Conservation (phyloP, 768 basidiomycete species). For the Phlebiopsis flavidoalba region DNA sequence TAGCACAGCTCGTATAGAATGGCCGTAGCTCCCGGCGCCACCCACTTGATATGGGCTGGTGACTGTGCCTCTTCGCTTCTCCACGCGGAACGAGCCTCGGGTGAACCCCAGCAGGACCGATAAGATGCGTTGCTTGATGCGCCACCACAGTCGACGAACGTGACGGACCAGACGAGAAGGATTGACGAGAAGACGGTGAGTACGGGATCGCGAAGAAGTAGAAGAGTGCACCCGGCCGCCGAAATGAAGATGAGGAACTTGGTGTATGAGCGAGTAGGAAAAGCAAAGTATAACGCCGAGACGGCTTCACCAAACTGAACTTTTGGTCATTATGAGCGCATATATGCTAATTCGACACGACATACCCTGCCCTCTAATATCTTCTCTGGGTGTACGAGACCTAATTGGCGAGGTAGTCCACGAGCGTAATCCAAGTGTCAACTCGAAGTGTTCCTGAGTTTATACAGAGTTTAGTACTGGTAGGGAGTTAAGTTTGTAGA, state of each 20-base stretch:
- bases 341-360: neutral
- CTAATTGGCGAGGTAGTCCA: slow-evolving; percentile 68
- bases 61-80: slow-evolving; percentile 63
- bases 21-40: slow-evolving; percentile 67
- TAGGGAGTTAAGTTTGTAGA: too few relatives aligned
- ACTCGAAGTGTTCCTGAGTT: too few relatives aligned
- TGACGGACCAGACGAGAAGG: slow-evolving; percentile 77
- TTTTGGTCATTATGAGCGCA: neutral
- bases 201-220: slow-evolving; percentile 72
- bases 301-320: slow-evolving; percentile 72
- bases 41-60: slow-evolving; percentile 51
- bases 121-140: slow-evolving; percentile 78
- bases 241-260: slow-evolving; percentile 75
- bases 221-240: slow-evolving; percentile 56
- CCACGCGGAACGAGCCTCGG: slow-evolving; percentile 69
- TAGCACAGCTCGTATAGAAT: slow-evolving; percentile 60
- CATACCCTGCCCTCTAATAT: slow-evolving; percentile 71
- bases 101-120: slow-evolving; percentile 82
- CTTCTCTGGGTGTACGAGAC: slow-evolving; percentile 57
- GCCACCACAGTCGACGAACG: slow-evolving; percentile 93
- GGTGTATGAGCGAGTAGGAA: slow-evolving; percentile 86
- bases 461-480: too few relatives aligned
- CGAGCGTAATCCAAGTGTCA: slow-evolving; percentile 65
- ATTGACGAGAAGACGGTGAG: slow-evolving; percentile 68
- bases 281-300: slow-evolving; percentile 87